Evolutionary conservation across 129 eudicot species (phyloP).

Genomic region (Rutidosis leptorrhynchoides): DNA sequence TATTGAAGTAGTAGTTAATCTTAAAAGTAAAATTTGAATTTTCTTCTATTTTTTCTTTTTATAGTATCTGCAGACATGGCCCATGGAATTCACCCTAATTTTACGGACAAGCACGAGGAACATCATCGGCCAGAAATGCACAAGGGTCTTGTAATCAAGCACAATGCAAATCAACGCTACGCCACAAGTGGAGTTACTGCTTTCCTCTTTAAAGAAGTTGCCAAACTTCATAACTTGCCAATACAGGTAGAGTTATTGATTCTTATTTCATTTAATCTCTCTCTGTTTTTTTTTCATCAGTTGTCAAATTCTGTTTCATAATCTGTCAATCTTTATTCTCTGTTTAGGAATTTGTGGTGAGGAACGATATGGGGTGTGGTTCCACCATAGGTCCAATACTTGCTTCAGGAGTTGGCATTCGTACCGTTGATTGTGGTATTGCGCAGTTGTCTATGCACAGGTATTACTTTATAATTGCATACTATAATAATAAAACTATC

Average conservation of each 20-base stretch:
- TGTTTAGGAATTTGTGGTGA: conserved; percentile 90
- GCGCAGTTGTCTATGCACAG: conserved; percentile 98
- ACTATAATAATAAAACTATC: no score
- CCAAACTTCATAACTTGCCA: conserved; percentile 70
- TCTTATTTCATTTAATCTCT: background rate
- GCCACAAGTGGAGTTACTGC: conserved; percentile 96
- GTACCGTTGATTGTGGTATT: conserved; percentile 95
- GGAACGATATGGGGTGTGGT: conserved; percentile 99
- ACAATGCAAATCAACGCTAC: conserved; percentile 94
- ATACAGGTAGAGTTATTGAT: conserved; percentile 70
- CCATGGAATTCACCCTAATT: conserved; percentile 98
- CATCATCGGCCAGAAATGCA: conserved; percentile 82
- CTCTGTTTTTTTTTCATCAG: background rate
- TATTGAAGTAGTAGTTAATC: no score
- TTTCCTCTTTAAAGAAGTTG: conserved; percentile 93
- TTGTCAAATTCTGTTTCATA: background rate
- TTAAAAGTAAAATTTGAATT: background rate
- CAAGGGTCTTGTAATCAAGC: conserved; percentile 88
- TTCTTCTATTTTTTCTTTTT: conserved; percentile 15
- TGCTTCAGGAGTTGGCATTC: conserved; percentile 94
- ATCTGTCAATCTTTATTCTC: conserved; percentile 2
- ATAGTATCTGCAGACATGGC: conserved; percentile 99
- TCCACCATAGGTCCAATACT: conserved; percentile 97
- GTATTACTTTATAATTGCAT: no score
- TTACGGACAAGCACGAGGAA: conserved; percentile 82